phyloP scores from a whole-genome alignment of 768 basidiomycete genomes.

The Thelephora aurantiotincta region DNA sequence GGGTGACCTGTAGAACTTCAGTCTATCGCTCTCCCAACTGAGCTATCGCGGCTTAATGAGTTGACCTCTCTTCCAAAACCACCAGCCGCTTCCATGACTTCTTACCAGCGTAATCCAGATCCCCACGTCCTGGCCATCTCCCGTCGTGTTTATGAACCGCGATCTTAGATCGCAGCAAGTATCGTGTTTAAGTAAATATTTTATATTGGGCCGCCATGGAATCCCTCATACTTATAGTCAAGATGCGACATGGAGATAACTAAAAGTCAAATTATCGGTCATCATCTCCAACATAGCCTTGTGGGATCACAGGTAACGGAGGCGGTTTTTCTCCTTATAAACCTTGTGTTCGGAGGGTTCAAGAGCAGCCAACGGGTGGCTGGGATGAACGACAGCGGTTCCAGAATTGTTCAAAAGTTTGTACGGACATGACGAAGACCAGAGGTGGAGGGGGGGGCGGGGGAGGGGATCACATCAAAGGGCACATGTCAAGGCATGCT shows the following conservation, averaged over 20 bases:
- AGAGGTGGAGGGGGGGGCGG: slow-evolving; percentile 85
- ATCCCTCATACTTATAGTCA: too few species aligned
- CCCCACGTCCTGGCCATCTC: too few species aligned
- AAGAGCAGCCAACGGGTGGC: slow-evolving; percentile 76
- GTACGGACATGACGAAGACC: too few species aligned
- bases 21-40: background rate
- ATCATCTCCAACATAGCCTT: slow-evolving; percentile 94
- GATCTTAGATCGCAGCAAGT: too few species aligned
- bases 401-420: too few species aligned
- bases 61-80: too few species aligned
- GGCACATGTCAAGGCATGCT: slow-evolving; percentile 85
- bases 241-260: too few species aligned
- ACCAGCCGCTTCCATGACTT: too few species aligned
- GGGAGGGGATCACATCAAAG: slow-evolving; percentile 92
- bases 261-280: slow-evolving; percentile 86
- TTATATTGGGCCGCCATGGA: too few species aligned
- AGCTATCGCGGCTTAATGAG: background rate
- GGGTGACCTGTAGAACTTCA: background rate
- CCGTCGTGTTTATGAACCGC: too few species aligned
- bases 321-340: slow-evolving; percentile 59
- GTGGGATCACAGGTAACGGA: slow-evolving; percentile 59
- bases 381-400: slow-evolving; percentile 88
- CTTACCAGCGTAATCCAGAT: too few species aligned
- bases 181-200: too few species aligned
- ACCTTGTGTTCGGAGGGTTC: slow-evolving; percentile 62